These are phyloP conservation scores for Pisolithus thermaeus DNA, from an alignment of 1,284 basidiomycete species.

Conservation along the genomic window DNA sequence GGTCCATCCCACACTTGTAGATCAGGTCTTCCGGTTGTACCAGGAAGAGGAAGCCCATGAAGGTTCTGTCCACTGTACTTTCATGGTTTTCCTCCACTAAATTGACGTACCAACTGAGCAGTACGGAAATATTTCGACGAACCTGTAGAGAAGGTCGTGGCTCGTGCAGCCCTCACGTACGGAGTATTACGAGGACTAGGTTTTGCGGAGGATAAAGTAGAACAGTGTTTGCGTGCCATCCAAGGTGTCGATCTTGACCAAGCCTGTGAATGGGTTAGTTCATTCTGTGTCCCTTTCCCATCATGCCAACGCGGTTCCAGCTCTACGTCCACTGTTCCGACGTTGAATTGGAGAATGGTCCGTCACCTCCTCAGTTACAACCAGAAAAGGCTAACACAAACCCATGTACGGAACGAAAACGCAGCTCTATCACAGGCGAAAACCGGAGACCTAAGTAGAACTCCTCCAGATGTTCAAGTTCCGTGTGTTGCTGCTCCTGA, in stretches of 20 bases:
- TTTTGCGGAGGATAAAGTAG: conserved; percentile 66
- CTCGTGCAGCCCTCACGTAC: conserved; percentile 74
- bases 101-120: conserved; percentile 15
- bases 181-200: conserved; percentile 83
- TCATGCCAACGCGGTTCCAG: conserved; percentile 35
- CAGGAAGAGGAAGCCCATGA: conserved; percentile 28
- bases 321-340: conserved; percentile 65
- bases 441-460: neutral
- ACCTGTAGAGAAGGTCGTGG: conserved; percentile 66
- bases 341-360: conserved; percentile 48
- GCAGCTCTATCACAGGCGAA: conserved; percentile 1
- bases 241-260: conserved; percentile 79
- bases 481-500: neutral
- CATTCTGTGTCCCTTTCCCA: neutral
- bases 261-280: conserved; percentile 85
- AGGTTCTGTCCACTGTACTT: conserved; percentile 9
- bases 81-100: neutral
- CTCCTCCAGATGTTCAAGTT: neutral
- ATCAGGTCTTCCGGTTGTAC: conserved; percentile 55
- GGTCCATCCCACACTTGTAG: conserved; percentile 53
- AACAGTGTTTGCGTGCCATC: conserved; percentile 62
- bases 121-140: conserved; percentile 40
- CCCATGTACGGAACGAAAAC: conserved; percentile 1
- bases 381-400: neutral
- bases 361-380: conserved; percentile 3